Percentiles rank a stretch among this genome's conserved stretches.
Evolutionary conservation across 176 grass and related monocot genomes (phyloP).

Genomic region (Urochloa ruziziensis): DNA sequence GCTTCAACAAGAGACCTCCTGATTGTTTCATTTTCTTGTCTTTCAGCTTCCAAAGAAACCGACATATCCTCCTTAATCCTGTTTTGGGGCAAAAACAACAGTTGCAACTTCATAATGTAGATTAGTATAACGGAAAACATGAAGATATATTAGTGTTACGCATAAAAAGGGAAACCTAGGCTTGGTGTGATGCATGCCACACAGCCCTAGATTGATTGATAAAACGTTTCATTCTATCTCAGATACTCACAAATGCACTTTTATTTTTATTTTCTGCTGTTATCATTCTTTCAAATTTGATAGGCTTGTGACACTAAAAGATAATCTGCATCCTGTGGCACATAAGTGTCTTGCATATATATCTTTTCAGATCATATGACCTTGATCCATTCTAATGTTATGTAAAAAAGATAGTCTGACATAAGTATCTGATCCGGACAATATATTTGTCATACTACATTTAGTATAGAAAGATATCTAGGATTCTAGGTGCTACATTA

Average conservation of each 20-base stretch:
- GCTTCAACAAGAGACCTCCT: slow-evolving; percentile 53
- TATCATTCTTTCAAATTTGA: slow-evolving; percentile 2
- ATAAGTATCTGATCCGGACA: neutral
- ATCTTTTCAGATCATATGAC: neutral
- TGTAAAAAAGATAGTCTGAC: neutral
- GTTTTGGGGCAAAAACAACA: slow-evolving; percentile 19
- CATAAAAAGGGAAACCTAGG: neutral
- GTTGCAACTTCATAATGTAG: slow-evolving; percentile 19
- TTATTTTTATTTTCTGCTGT: neutral
- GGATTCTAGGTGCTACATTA: neutral
- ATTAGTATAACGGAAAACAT: neutral
- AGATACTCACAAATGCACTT: slow-evolving; percentile 12
- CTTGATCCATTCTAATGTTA: neutral
- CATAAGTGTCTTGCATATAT: neutral
- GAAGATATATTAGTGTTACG: neutral
- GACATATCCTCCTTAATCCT: slow-evolving; percentile 57
- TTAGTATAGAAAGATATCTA: neutral
- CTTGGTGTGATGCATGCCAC: neutral
- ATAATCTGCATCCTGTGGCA: neutral
- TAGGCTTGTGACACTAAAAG: neutral
- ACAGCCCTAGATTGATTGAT: slow-evolving; percentile 6
- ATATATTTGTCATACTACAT: neutral
- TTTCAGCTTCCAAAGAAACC: slow-evolving; percentile 45
- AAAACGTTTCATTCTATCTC: neutral
- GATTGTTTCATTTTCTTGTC: slow-evolving; percentile 51